Conservation (phyloP, 331 rosid species). For the Dryas integrifolia region DNA sequence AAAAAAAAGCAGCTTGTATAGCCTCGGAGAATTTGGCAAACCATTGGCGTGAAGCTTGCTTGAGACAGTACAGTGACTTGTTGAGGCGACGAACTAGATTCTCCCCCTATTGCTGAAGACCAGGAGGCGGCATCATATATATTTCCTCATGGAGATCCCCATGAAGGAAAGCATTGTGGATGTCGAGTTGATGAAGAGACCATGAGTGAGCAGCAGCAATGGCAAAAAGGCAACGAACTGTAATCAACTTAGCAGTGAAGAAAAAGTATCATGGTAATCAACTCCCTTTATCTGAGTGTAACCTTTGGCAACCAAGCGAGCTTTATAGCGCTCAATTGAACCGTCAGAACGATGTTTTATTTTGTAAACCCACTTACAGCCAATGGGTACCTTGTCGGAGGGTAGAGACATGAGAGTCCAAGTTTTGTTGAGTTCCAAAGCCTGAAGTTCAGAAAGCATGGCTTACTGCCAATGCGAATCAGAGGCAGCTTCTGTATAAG, state of each 20-base stretch:
- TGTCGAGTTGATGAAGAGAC: not conserved
- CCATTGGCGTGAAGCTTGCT: not conserved
- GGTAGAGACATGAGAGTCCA: not conserved
- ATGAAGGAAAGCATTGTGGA: not conserved
- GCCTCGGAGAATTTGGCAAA: not conserved
- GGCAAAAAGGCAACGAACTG: not conserved
- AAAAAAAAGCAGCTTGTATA: not conserved
- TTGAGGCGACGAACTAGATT: not conserved
- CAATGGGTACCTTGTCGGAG: not conserved
- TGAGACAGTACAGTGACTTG: not conserved
- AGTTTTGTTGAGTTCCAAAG: too few relatives aligned
- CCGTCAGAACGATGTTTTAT: not conserved
- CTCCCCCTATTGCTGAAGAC: not conserved
- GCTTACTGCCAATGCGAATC: too few relatives aligned
- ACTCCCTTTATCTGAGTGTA: not conserved
- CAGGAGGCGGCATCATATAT: too few relatives aligned
- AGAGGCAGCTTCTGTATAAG: too few relatives aligned
- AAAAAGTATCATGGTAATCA: not conserved
- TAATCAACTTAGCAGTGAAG: not conserved
- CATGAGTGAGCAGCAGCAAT: not conserved
- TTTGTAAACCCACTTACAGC: not conserved
- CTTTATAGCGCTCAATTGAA: not conserved
- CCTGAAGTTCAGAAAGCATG: too few relatives aligned
- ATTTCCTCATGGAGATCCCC: not conserved
- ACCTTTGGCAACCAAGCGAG: not conserved